Percentiles rank a stretch among this genome's conserved stretches.
phyloP scores from a whole-genome alignment of 257 asterid genomes.

The Fraxinus anomala region DNA sequence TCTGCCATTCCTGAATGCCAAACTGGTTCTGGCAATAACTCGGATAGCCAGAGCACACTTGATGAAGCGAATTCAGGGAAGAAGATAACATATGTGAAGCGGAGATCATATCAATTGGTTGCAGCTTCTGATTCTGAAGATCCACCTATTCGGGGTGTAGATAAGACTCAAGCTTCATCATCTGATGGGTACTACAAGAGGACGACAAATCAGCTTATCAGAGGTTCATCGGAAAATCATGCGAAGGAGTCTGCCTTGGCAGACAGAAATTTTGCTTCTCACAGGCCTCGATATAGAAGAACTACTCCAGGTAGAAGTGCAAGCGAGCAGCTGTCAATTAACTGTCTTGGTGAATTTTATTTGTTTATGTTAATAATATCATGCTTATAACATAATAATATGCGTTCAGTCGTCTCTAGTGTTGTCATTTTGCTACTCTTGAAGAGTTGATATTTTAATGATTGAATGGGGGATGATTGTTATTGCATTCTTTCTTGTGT shows the following conservation, averaged over 20 bases:
- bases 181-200: constrained; percentile 81
- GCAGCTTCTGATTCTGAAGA: constrained; percentile 59
- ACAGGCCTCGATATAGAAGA: constrained; percentile 10
- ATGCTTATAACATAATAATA: not conserved
- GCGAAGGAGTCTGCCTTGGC: constrained; percentile 33
- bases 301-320: constrained; percentile 33
- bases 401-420: not conserved
- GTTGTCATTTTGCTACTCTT: not conserved
- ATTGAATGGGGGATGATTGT: not conserved
- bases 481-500: not conserved
- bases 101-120: constrained; percentile 76
- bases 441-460: not conserved
- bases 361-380: not conserved
- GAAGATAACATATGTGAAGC: constrained; percentile 61
- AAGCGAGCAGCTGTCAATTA: constrained; percentile 47
- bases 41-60: constrained; percentile 40
- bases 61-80: constrained; percentile 48
- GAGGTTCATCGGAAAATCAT: constrained; percentile 55
- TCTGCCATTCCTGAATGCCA: constrained; percentile 40
- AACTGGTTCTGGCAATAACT: constrained; percentile 42
- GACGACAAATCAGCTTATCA: constrained; percentile 80
- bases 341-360: not conserved
- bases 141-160: constrained; percentile 29
- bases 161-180: constrained; percentile 40
- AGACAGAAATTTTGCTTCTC: constrained; percentile 37